phyloP scores from a whole-genome alignment of 257 asterid species.

The Nicotiana knightiana region DNA sequence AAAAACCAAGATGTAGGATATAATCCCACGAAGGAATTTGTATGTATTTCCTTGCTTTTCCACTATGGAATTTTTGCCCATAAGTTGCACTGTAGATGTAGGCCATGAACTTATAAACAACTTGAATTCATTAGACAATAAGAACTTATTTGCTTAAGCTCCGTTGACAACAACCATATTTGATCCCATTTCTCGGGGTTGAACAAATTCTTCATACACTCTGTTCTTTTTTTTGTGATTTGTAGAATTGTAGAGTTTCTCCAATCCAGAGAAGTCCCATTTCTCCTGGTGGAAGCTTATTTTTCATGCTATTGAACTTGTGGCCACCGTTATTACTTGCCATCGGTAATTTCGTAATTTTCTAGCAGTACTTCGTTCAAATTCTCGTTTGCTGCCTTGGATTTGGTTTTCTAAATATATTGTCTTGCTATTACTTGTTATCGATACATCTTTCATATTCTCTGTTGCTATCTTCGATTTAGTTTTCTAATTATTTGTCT shows the following conservation, averaged over 20 bases:
- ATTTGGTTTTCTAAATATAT: too few relatives aligned
- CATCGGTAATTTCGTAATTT: too few relatives aligned
- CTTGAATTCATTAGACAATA: slow-evolving; percentile 76
- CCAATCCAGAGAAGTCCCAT: slow-evolving; percentile 84
- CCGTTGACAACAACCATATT: slow-evolving; percentile 78
- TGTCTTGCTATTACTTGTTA: too few relatives aligned
- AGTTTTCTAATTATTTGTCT: too few relatives aligned
- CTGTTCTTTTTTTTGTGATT: slow-evolving; percentile 60
- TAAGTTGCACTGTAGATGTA: slow-evolving; percentile 60
- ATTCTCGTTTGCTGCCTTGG: too few relatives aligned
- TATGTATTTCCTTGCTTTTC: slow-evolving; percentile 78
- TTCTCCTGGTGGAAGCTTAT: slow-evolving; percentile 61
- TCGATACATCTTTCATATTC: too few relatives aligned
- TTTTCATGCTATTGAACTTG: slow-evolving; percentile 16
- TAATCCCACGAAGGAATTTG: slow-evolving; percentile 55
- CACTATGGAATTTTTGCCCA: slow-evolving; percentile 78
- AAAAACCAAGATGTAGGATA: slow-evolving; percentile 45
- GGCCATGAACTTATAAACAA: slow-evolving; percentile 93
- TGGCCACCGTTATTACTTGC: too few relatives aligned
- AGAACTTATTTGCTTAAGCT: slow-evolving; percentile 74
- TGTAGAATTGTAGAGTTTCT: slow-evolving; percentile 67
- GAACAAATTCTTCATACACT: slow-evolving; percentile 62
- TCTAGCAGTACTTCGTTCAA: too few relatives aligned
- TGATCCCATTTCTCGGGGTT: slow-evolving; percentile 46
- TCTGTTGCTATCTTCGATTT: too few relatives aligned